These are phyloP conservation scores for Perkinsus olseni DNA, from an alignment of 169 alveolate species.

Conservation along the genomic window DNA sequence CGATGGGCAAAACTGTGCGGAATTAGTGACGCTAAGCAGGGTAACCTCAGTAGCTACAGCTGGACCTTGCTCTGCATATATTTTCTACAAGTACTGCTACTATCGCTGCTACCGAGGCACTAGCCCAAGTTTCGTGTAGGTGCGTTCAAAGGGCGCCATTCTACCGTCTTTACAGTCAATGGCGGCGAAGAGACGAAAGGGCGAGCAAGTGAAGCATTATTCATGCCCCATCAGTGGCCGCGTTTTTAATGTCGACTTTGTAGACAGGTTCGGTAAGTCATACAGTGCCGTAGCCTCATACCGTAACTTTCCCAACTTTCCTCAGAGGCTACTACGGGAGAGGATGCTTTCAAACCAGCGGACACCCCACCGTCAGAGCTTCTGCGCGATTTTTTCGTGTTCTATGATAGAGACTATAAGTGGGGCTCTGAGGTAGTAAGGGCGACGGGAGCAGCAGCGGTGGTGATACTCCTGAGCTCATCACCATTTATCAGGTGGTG, in stretches of 20 bases:
- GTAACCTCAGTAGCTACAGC: not conserved
- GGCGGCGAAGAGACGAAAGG: not conserved
- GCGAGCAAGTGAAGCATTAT: not conserved
- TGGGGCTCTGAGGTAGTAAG: not conserved
- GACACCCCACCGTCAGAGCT: not conserved
- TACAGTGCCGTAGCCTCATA: not conserved
- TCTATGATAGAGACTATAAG: not conserved
- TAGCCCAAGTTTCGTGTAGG: not conserved
- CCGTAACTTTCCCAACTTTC: not conserved
- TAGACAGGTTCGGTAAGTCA: not conserved
- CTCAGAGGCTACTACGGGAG: not conserved
- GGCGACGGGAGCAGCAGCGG: not conserved
- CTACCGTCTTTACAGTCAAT: not conserved
- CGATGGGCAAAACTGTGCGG: not conserved
- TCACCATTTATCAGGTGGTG: not conserved
- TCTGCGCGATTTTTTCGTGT: not conserved
- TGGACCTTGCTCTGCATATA: not conserved
- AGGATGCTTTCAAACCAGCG: not conserved
- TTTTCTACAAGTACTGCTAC: not conserved
- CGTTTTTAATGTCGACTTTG: not conserved
- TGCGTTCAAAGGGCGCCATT: not conserved
- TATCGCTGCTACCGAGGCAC: not conserved
- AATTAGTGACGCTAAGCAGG: not conserved
- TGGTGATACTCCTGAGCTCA: too few relatives aligned
- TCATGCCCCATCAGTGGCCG: not conserved